Conservation (phyloP, 2,329 filamentous ascomycete species). For the Aspergillus puulaauensis region DNA sequence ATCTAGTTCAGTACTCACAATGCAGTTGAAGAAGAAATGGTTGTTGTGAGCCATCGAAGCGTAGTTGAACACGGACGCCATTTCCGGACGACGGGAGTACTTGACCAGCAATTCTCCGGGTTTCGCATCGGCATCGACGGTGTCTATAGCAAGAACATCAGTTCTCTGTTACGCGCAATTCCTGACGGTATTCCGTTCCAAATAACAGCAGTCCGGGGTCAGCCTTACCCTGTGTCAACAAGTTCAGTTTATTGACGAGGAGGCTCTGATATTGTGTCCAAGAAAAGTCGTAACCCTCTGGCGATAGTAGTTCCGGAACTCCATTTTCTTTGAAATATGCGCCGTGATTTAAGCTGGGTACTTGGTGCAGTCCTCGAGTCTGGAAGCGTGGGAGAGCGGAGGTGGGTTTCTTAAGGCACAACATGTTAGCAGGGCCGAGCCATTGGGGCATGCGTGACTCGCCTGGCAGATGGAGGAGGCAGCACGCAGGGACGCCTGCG, state of each 20-base stretch:
- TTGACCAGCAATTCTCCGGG: conserved; percentile 69
- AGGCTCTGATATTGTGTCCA: conserved; percentile 81
- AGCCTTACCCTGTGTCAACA: conserved; percentile 66
- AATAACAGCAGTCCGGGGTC: not conserved
- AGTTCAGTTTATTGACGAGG: conserved; percentile 74
- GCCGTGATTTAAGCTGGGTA: conserved; percentile 52
- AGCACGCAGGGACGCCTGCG: conserved; percentile 45
- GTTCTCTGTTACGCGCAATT: not conserved
- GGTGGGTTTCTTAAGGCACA: conserved; percentile 32
- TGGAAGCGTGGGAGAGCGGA: conserved; percentile 39
- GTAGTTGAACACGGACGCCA: conserved; percentile 86
- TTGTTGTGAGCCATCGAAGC: conserved; percentile 97
- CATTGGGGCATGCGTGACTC: conserved; percentile 15
- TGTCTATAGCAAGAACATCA: conserved; percentile 49
- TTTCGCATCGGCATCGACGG: conserved; percentile 60
- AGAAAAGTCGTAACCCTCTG: conserved; percentile 68
- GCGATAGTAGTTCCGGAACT: conserved; percentile 70
- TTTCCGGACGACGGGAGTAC: conserved; percentile 74
- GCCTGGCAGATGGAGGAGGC: conserved; percentile 38
- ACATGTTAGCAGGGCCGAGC: conserved; percentile 18
- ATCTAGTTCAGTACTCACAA: conserved; percentile 31
- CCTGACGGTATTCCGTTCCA: not conserved
- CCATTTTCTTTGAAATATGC: conserved; percentile 49
- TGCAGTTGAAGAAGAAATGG: conserved; percentile 54
- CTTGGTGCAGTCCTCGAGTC: conserved; percentile 41